Evolutionary conservation across 345 rosid genomes (phyloP), one percentile per base, ranked within the genome.

Genomic region (Jatropha curcas): DNA sequence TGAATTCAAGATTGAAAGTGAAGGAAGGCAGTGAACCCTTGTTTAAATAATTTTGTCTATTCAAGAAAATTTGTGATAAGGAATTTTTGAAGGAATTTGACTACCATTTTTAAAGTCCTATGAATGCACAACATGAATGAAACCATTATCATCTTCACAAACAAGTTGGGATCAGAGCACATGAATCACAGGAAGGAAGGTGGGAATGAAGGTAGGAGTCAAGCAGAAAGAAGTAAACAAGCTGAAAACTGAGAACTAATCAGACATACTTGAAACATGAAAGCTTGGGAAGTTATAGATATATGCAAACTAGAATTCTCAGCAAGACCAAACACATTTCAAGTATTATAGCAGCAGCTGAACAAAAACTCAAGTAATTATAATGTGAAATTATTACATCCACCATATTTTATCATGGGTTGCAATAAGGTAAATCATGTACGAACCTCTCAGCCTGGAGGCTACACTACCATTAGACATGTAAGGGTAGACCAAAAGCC

Each of bases 391-490:
- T 45, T 7, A 25, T 65, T n/a, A 35, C 58, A 43, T 70, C 30
- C 77, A 66, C 13, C 16, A 57, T n/a, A 13, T 22, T 39, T 43
- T 37, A 25, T 33, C 9, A 58, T 5, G 62, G 25, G 5, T 34
- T 71, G 39, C 35, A 48, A 65, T 13, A 55, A 78, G 48, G 48
- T 22, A 4, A 72, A 59, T 30, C 35, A 19, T 63, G 75, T 2
- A 84, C 88, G 64, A 56, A 94, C 98, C 92, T 92, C 89, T 86
- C 51, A 94, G 97, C 82, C 98, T 85, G 52, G 90, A 88, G 41
- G 98, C 98, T 50, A 94, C 97, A 46, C 98, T 94, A 79, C 98
- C 97, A 68, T 92, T 94, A 39, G 95, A 82, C 98, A 94, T 94
- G 82, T 88, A 89, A 28, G 97, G 98, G 60, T 94, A 94, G 5